A percentile compares a stretch with the other conserved stretches of the same genome.
Evolutionary conservation across 768 basidiomycete species (phyloP).

Genomic region (Psilocybe cyanescens): DNA sequence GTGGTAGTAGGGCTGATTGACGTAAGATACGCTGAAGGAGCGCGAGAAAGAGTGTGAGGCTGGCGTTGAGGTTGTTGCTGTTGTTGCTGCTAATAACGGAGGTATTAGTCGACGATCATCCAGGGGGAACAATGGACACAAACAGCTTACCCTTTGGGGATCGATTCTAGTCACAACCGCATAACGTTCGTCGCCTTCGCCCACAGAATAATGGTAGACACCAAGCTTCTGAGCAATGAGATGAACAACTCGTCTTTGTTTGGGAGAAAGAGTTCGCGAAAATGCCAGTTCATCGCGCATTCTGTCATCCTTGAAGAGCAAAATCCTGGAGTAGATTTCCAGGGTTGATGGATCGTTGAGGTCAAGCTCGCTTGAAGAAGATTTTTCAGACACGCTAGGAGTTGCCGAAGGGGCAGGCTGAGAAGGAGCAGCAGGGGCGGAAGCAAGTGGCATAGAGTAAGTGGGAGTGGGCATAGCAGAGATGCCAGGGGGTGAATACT

Average conservation of each 20-base stretch:
- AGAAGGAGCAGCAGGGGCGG: conserved; percentile 54
- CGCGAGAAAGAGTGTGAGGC: conserved; percentile 75
- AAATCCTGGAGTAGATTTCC: conserved; percentile 95
- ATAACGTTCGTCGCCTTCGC: conserved; percentile 90
- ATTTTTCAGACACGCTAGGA: conserved; percentile 69
- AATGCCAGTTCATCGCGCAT: conserved; percentile 98
- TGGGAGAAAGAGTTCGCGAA: conserved; percentile 81
- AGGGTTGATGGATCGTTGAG: conserved; percentile 94
- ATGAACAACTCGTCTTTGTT: conserved; percentile 92
- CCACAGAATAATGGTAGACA: conserved; percentile 92
- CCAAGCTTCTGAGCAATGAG: conserved; percentile 96
- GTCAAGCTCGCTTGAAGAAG: conserved; percentile 77
- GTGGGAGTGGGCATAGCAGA: conserved; percentile 48
- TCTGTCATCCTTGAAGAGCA: conserved; percentile 96
- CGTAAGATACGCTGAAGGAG: conserved; percentile 79
- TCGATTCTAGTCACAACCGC: conserved; percentile 94
- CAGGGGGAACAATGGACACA: conserved; percentile 30
- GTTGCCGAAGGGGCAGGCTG: conserved; percentile 62
- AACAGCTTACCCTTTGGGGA: conserved; percentile 64
- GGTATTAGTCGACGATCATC: conserved; percentile 15
- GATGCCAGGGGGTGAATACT: conserved; percentile 70
- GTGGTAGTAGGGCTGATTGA: conserved; percentile 47
- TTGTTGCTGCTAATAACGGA: conserved; percentile 36
- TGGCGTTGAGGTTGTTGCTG: conserved; percentile 50
- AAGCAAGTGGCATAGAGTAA: conserved; percentile 46